Evolutionary conservation across 257 asterid species (phyloP).

Genomic region (Asclepias syriaca): DNA sequence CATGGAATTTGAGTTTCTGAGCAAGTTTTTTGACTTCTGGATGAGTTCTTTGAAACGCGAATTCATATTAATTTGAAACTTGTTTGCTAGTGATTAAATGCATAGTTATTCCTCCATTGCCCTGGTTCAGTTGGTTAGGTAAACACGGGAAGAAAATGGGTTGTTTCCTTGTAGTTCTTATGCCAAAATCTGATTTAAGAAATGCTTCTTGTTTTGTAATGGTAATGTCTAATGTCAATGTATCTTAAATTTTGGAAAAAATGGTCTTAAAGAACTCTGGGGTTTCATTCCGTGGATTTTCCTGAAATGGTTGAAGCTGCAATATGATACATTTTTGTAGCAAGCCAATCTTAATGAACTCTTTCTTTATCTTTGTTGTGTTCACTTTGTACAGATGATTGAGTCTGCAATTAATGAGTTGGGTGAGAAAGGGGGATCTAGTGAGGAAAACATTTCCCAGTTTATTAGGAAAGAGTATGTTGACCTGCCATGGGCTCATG

Average conservation of each 20-base stretch:
- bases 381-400: conserved; percentile 47
- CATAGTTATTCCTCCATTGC: neutral
- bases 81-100: neutral
- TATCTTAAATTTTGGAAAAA: neutral
- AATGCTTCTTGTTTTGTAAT: neutral
- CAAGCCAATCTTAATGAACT: neutral
- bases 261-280: neutral
- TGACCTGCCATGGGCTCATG: conserved; percentile 56
- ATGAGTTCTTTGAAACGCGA: too few relatives aligned
- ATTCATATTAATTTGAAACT: too few relatives aligned
- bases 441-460: conserved; percentile 45
- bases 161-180: neutral
- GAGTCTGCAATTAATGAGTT: conserved; percentile 38
- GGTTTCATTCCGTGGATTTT: neutral
- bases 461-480: conserved; percentile 31
- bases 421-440: conserved; percentile 49
- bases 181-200: neutral
- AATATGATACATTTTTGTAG: neutral
- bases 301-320: conserved; percentile 20
- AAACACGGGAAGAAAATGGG: neutral
- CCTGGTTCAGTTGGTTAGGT: neutral
- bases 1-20: neutral
- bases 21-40: too few relatives aligned
- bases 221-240: neutral
- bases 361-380: neutral